A percentile compares a stretch with the other conserved stretches of the same genome.
These are phyloP conservation scores for Earliella scabrosa DNA, from an alignment of 1,284 basidiomycete genomes.

Conservation along the genomic window DNA sequence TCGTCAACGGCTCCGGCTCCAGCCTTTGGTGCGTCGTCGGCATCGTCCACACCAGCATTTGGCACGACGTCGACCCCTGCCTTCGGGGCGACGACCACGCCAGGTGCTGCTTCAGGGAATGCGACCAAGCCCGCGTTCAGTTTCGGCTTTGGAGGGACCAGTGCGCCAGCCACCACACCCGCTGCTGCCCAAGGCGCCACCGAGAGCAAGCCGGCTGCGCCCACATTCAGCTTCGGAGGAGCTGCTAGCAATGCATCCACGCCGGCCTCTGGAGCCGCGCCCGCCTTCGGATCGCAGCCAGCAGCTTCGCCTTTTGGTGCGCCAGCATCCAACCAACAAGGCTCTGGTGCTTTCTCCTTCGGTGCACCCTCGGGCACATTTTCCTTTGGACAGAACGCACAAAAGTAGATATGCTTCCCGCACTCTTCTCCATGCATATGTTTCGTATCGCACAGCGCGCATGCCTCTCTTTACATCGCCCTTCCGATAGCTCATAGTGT, in stretches of 20 bases:
- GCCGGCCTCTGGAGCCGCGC: slow-evolving; percentile 9
- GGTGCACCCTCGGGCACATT: slow-evolving; percentile 32
- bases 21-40: slow-evolving; percentile 7
- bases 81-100: slow-evolving; percentile 11
- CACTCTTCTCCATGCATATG: slow-evolving; percentile 1
- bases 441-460: neutral
- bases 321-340: slow-evolving; percentile 7
- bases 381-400: slow-evolving; percentile 34
- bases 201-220: slow-evolving; percentile 25
- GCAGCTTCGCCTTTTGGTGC: slow-evolving; percentile 17
- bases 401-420: slow-evolving; percentile 24
- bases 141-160: neutral
- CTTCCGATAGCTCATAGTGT: neutral
- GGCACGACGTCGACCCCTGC: slow-evolving; percentile 11
- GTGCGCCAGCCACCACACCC: neutral
- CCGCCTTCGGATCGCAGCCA: slow-evolving; percentile 16
- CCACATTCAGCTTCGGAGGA: slow-evolving; percentile 29
- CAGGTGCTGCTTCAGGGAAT: neutral
- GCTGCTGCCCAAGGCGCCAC: neutral
- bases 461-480: neutral
- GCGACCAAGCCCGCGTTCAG: slow-evolving; percentile 33
- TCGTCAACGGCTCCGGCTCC: neutral
- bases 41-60: slow-evolving; percentile 1
- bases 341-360: slow-evolving; percentile 25
- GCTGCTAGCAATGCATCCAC: slow-evolving; percentile 2